phyloP scores from a whole-genome alignment of 805 yeast genomes.

The Nakazawaea holstii region DNA sequence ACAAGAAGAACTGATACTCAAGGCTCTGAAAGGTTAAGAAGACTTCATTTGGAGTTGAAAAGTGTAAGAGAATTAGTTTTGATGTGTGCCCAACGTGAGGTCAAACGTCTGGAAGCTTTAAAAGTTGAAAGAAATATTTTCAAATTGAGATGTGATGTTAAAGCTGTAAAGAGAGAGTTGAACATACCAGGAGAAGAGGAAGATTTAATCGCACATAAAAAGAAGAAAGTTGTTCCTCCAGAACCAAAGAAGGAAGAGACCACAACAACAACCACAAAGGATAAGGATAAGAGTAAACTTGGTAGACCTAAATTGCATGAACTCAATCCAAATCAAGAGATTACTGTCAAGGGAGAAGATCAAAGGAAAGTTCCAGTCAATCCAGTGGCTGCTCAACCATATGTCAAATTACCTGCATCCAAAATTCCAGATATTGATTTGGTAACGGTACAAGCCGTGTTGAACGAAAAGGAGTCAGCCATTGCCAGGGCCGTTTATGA shows the following conservation, averaged over 20 bases:
- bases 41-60: conserved; percentile 69
- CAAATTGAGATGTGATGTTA: conserved; percentile 65
- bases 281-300: conserved; percentile 16
- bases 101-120: conserved; percentile 53
- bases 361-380: background rate
- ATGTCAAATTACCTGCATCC: conserved; percentile 83
- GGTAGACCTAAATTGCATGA: conserved; percentile 11
- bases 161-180: conserved; percentile 65
- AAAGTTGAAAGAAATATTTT: conserved; percentile 64
- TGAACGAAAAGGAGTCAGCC: conserved; percentile 69
- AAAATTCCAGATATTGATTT: conserved; percentile 91
- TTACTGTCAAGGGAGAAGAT: conserved; percentile 9
- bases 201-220: conserved; percentile 71
- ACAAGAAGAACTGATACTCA: conserved; percentile 92
- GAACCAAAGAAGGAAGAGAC: conserved; percentile 16
- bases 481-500: conserved; percentile 83
- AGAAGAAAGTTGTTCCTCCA: conserved; percentile 39
- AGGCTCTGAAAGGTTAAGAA: conserved; percentile 76
- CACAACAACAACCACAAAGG: background rate
- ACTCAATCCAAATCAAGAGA: conserved; percentile 17
- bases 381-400: conserved; percentile 54
- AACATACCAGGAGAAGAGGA: conserved; percentile 83
- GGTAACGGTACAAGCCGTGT: conserved; percentile 71
- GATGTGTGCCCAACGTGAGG: conserved; percentile 71
- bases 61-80: conserved; percentile 67